Evolutionary conservation across 495 filamentous ascomycete species (phyloP).

Genomic region (Saxophila tyrrhenica): DNA sequence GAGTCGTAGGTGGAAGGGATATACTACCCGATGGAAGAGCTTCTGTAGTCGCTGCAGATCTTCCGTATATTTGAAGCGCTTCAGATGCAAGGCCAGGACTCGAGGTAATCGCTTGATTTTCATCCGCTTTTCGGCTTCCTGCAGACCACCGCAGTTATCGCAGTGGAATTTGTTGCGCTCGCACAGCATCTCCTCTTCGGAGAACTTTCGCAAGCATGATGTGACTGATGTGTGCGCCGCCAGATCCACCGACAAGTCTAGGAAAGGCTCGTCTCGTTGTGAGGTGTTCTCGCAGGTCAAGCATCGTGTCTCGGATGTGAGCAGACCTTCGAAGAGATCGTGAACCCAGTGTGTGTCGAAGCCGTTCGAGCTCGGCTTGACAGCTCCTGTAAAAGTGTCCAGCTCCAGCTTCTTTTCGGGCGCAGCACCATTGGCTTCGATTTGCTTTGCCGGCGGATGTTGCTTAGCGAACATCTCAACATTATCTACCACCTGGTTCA

Average conservation of each 20-base stretch:
- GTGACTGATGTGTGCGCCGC: constrained; percentile 95
- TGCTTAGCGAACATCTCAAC: constrained; percentile 71
- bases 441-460: constrained; percentile 9
- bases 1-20: constrained; percentile 88
- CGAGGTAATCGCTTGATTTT: constrained; percentile 93
- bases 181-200: constrained; percentile 96
- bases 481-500: constrained; percentile 93
- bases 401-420: constrained; percentile 27
- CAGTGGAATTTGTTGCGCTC: constrained; percentile 98
- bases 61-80: constrained; percentile 96
- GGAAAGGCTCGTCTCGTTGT: constrained; percentile 85
- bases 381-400: constrained; percentile 11
- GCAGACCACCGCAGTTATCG: constrained; percentile 89
- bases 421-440: constrained; percentile 30
- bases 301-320: constrained; percentile 94
- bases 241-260: constrained; percentile 92
- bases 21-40: constrained; percentile 91
- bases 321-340: constrained; percentile 86
- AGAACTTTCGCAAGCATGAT: constrained; percentile 88
- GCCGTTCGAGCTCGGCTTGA: constrained; percentile 7
- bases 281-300: constrained; percentile 93
- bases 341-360: constrained; percentile 68
- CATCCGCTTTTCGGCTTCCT: constrained; percentile 98
- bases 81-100: constrained; percentile 84
- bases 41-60: constrained; percentile 89